Conservation (phyloP, 192 early-diverging fungal genomes). For the Irineochytrium annulatum region DNA sequence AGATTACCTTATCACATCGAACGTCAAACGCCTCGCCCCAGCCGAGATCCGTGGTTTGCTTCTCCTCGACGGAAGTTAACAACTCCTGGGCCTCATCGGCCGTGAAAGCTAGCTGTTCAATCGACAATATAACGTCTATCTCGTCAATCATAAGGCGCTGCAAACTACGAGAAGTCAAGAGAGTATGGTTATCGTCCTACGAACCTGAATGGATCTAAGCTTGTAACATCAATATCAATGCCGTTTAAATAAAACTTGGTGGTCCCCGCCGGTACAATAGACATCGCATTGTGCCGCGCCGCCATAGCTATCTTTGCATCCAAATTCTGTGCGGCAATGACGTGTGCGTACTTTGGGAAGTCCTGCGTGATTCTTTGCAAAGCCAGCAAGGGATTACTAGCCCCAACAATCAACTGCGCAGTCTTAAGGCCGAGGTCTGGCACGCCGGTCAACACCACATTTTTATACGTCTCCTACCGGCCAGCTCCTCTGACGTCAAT, state of each 20-base stretch:
- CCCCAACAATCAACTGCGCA: conserved; percentile 62
- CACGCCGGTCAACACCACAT: too few relatives aligned
- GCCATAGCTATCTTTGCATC: conserved; percentile 42
- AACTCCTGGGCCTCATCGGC: neutral
- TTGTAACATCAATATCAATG: conserved; percentile 20
- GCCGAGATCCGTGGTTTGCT: conserved; percentile 23
- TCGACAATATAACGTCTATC: neutral
- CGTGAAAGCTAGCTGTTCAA: neutral
- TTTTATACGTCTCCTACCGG: too few relatives aligned
- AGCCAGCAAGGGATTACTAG: conserved; percentile 57
- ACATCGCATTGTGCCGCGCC: conserved; percentile 29
- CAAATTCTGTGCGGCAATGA: conserved; percentile 47
- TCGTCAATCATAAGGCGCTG: neutral
- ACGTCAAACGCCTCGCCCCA: conserved; percentile 73
- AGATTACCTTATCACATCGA: conserved; percentile 67
- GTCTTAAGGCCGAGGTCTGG: conserved; percentile 66
- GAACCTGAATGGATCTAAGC: conserved; percentile 38
- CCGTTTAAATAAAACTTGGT: conserved; percentile 42
- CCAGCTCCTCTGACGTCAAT: neutral
- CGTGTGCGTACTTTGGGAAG: conserved; percentile 85
- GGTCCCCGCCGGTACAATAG: conserved; percentile 7
- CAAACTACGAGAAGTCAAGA: neutral
- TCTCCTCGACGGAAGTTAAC: neutral
- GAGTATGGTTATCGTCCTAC: neutral
- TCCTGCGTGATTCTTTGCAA: conserved; percentile 72